A percentile compares a stretch with the other conserved stretches of the same genome.
Conservation (phyloP, 2,329 filamentous ascomycete species). For the Pyricularia sp. region DNA sequence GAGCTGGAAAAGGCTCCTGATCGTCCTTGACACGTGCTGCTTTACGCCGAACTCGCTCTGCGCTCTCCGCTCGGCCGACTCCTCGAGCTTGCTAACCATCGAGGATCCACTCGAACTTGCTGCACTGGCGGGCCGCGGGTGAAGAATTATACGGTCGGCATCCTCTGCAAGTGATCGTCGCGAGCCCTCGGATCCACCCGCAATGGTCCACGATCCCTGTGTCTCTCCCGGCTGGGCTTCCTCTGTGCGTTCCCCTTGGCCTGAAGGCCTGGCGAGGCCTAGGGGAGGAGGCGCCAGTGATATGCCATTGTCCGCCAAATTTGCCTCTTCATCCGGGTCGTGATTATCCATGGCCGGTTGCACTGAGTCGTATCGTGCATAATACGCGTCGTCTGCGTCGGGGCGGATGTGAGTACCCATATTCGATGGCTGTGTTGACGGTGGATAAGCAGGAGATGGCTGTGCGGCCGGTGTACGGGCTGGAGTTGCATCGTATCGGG, state of each 20-base stretch:
- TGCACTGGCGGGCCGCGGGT: constrained; percentile 46
- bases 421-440: constrained; percentile 7
- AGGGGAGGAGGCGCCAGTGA: constrained; percentile 22
- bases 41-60: constrained; percentile 65
- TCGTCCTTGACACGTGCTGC: constrained; percentile 67
- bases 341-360: constrained; percentile 75
- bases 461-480: constrained; percentile 53
- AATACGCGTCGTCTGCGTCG: constrained; percentile 61
- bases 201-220: constrained; percentile 32
- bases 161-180: constrained; percentile 22
- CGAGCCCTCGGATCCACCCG: constrained; percentile 30
- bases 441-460: constrained; percentile 49
- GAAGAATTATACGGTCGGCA: constrained; percentile 29
- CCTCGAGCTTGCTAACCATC: constrained; percentile 53
- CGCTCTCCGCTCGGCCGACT: constrained; percentile 44
- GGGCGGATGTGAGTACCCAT: constrained; percentile 15
- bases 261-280: constrained; percentile 17
- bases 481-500: constrained; percentile 64
- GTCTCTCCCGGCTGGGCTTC: constrained; percentile 24
- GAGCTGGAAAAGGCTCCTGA: constrained; percentile 67
- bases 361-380: constrained; percentile 65
- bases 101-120: constrained; percentile 44
- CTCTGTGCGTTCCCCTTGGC: constrained; percentile 9
- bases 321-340: constrained; percentile 61
- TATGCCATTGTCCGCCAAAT: constrained; percentile 19